A percentile compares a stretch with the other conserved stretches of the same genome.
These are phyloP conservation scores for Kwoniella botswanensis DNA, from an alignment of 768 basidiomycete genomes.

Conservation along the genomic window DNA sequence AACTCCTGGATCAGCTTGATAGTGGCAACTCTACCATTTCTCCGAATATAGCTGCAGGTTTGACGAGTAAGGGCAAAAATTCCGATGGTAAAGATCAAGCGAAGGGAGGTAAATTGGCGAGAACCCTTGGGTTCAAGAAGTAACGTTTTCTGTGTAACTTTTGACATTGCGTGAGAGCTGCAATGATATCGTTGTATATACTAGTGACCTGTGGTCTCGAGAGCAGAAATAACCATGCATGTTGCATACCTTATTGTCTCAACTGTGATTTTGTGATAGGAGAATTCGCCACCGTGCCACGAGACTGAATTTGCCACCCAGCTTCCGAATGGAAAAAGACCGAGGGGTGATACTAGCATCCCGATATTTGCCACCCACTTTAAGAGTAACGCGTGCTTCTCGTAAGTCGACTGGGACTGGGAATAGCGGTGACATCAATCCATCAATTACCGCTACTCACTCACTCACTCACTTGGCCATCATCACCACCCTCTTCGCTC, in stretches of 20 bases:
- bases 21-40: neutral
- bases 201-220: neutral
- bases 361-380: slow-evolving; percentile 15
- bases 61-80: neutral
- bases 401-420: too few species aligned
- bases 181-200: neutral
- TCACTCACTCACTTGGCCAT: neutral
- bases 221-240: neutral
- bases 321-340: neutral
- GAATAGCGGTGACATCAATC: slow-evolving; percentile 1
- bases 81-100: neutral
- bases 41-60: neutral
- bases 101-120: slow-evolving; percentile 10
- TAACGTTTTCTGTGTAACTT: neutral
- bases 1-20: slow-evolving; percentile 35
- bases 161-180: too few species aligned
- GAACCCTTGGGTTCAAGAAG: neutral
- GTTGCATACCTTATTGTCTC: neutral
- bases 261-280: neutral
- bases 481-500: too few species aligned
- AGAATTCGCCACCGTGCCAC: slow-evolving; percentile 20
- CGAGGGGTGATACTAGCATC: neutral
- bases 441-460: neutral
- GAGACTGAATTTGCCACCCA: slow-evolving; percentile 18
- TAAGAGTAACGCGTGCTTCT: neutral